These are phyloP conservation scores for Abrus pulchellus DNA, from an alignment of 306 rosid species.

Conservation along the genomic window DNA sequence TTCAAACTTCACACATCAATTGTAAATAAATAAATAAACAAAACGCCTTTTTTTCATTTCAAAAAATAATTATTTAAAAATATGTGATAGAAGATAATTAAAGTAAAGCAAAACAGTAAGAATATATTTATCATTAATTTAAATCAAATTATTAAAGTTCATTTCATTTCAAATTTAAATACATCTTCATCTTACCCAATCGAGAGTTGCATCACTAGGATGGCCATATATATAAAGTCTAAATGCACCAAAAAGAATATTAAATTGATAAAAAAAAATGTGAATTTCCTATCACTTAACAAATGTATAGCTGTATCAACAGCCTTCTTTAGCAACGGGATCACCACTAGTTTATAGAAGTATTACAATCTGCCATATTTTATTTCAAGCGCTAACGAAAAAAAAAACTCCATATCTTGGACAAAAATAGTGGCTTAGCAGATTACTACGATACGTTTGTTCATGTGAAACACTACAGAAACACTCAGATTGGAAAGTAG, in stretches of 20 bases:
- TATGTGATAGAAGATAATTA: too few species aligned
- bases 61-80: too few species aligned
- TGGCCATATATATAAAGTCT: too few species aligned
- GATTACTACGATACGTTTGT: background rate
- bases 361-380: background rate
- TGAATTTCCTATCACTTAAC: background rate
- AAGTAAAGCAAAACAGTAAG: too few species aligned
- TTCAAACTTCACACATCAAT: too few species aligned
- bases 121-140: background rate
- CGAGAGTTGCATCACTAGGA: too few species aligned
- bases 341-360: background rate
- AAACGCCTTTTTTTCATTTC: too few species aligned
- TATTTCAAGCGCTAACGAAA: slow-evolving; percentile 15
- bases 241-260: too few species aligned
- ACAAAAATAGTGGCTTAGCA: background rate
- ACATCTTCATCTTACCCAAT: too few species aligned
- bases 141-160: background rate
- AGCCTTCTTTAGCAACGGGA: background rate
- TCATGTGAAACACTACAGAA: background rate
- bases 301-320: background rate
- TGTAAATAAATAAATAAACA: too few species aligned
- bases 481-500: slow-evolving; percentile 30
- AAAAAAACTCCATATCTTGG: background rate
- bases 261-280: too few species aligned
- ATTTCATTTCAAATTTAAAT: too few species aligned